Percentiles rank a stretch among this genome's conserved stretches.
Conservation (phyloP, 1,284 basidiomycete genomes). For the Boletus sp. region DNA sequence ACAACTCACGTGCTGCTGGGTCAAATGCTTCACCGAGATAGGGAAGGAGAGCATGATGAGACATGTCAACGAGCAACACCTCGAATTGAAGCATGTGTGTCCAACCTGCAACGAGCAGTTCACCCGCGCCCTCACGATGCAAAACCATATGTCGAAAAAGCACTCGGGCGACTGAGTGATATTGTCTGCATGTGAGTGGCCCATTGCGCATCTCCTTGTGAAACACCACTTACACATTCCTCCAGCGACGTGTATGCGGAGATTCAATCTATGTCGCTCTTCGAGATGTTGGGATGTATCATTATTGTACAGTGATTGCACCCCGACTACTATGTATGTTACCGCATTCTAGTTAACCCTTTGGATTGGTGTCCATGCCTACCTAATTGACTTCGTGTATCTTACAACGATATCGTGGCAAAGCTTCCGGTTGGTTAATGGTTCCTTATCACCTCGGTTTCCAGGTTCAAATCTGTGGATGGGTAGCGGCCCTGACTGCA, state of each 20-base stretch:
- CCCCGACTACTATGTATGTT: slow-evolving; percentile 4
- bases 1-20: slow-evolving; percentile 18
- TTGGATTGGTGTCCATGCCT: background rate
- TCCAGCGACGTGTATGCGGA: background rate
- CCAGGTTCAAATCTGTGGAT: background rate
- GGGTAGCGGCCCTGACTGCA: background rate
- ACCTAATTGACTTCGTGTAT: slow-evolving; percentile 17
- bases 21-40: slow-evolving; percentile 17
- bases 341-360: slow-evolving; percentile 1
- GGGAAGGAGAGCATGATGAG: slow-evolving; percentile 31
- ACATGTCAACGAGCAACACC: slow-evolving; percentile 28
- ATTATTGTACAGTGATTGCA: background rate
- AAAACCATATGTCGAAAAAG: slow-evolving; percentile 14
- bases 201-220: background rate
- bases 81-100: slow-evolving; percentile 22
- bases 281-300: background rate
- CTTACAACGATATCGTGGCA: slow-evolving; percentile 1
- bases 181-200: slow-evolving; percentile 10
- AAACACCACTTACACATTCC: slow-evolving; percentile 1
- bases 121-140: slow-evolving; percentile 28
- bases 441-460: slow-evolving; percentile 3
- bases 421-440: no score
- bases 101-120: slow-evolving; percentile 22
- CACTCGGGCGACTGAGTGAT: slow-evolving; percentile 4
- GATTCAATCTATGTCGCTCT: slow-evolving; percentile 1